Percentiles rank a stretch among this genome's conserved stretches.
phyloP scores from a whole-genome alignment of 371 early-diverging fungal species.

The Mortierella polycephala region DNA sequence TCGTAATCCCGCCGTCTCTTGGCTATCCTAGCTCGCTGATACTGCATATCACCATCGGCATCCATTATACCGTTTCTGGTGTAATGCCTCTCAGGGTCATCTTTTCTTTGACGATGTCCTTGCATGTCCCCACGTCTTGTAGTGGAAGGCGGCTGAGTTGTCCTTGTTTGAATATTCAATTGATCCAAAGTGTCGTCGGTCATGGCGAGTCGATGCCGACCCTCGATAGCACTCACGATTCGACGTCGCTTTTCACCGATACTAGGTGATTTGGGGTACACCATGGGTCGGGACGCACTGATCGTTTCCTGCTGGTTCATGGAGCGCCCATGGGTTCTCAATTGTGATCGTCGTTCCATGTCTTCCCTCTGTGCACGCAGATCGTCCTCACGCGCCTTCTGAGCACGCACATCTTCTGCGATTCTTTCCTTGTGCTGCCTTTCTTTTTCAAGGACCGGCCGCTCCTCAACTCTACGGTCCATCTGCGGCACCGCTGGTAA shows the following conservation, averaged over 20 bases:
- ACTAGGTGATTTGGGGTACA: slow-evolving; percentile 12
- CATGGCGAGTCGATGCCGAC: background rate
- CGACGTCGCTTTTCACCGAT: slow-evolving; percentile 23
- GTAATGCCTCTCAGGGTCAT: no score
- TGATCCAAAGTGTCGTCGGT: background rate
- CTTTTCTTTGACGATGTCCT: no score
- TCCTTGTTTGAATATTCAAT: background rate
- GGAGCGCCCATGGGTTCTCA: background rate
- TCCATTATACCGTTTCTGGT: no score
- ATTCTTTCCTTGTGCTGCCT: slow-evolving; percentile 6
- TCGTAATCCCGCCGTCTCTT: no score
- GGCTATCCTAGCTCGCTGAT: no score
- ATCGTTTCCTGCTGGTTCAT: background rate
- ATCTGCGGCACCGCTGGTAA: background rate
- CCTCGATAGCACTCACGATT: background rate
- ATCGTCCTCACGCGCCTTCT: slow-evolving; percentile 29
- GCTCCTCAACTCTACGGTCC: slow-evolving; percentile 4
- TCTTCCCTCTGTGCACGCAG: background rate
- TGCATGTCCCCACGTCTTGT: no score
- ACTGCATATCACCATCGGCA: no score
- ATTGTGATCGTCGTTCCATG: slow-evolving; percentile 58
- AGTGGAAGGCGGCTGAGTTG: no score
- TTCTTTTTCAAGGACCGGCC: background rate
- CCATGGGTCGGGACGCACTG: slow-evolving; percentile 4
- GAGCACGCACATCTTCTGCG: slow-evolving; percentile 11